These are phyloP conservation scores for Torulaspora indica DNA, from an alignment of 805 yeast species.

Conservation along the genomic window DNA sequence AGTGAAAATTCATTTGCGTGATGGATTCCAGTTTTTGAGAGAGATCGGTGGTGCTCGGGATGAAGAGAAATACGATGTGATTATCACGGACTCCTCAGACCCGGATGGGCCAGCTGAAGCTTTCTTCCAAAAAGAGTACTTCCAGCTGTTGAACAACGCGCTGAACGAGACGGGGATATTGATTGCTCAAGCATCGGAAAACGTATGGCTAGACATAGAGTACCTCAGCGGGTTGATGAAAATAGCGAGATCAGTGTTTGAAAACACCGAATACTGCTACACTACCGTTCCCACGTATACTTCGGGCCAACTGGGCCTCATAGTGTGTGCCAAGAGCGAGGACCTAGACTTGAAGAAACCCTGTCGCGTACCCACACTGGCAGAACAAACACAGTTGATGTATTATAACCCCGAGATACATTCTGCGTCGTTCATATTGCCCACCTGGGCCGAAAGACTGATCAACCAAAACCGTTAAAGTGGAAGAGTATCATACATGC, in stretches of 20 bases:
- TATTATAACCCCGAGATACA: constrained; percentile 69
- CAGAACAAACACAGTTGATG: constrained; percentile 48
- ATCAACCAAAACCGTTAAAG: constrained; percentile 14
- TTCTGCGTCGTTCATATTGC: constrained; percentile 67
- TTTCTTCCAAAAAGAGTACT: constrained; percentile 74
- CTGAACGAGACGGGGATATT: constrained; percentile 61
- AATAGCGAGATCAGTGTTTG: constrained; percentile 53
- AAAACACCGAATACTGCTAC: constrained; percentile 60
- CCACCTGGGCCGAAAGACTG: constrained; percentile 64
- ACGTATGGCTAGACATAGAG: constrained; percentile 65
- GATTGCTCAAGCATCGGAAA: constrained; percentile 74
- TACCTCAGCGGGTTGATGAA: constrained; percentile 46
- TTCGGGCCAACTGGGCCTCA: constrained; percentile 78
- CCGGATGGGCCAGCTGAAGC: constrained; percentile 96
- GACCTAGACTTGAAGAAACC: constrained; percentile 48
- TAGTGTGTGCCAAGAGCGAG: constrained; percentile 61
- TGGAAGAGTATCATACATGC: constrained; percentile 10
- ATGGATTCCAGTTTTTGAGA: constrained; percentile 76
- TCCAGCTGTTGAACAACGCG: constrained; percentile 59
- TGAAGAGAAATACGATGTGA: constrained; percentile 62
- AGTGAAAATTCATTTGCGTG: constrained; percentile 64
- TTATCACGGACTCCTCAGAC: constrained; percentile 88
- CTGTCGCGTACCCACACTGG: constrained; percentile 42
- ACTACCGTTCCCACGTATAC: constrained; percentile 86
- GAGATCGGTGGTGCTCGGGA: constrained; percentile 32